phyloP scores from a whole-genome alignment of 176 grass and related monocot genomes.

The Rhynchospora breviuscula region DNA sequence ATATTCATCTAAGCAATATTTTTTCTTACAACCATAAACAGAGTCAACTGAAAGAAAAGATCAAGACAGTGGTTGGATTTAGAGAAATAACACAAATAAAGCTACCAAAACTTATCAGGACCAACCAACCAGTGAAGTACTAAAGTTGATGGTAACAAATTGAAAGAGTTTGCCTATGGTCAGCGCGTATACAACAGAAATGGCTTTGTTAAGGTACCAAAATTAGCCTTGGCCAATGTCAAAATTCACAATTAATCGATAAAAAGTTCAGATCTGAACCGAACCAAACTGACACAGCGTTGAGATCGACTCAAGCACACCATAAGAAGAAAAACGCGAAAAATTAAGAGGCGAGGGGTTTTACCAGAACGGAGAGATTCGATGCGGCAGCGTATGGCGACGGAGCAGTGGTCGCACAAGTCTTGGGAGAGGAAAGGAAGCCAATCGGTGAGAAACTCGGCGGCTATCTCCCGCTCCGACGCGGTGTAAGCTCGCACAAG shows the following conservation, averaged over 20 bases:
- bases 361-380: slow-evolving; percentile 55
- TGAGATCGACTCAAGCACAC: neutral
- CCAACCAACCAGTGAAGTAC: neutral
- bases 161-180: neutral
- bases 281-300: neutral
- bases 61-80: neutral
- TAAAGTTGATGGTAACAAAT: neutral
- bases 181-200: neutral
- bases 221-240: neutral
- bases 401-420: slow-evolving; percentile 59
- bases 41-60: no score
- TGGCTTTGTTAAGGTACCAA: neutral
- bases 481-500: slow-evolving; percentile 51
- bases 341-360: neutral
- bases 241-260: neutral
- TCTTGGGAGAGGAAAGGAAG: slow-evolving; percentile 72
- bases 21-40: no score
- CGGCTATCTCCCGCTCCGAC: slow-evolving; percentile 70
- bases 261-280: neutral
- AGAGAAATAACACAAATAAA: neutral
- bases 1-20: no score
- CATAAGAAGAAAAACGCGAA: slow-evolving; percentile 2
- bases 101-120: neutral
- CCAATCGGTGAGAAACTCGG: slow-evolving; percentile 85
- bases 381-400: slow-evolving; percentile 51